Base-by-base conservation (phyloP, 345 rosid genomes). In the Combretum micranthum region DNA sequence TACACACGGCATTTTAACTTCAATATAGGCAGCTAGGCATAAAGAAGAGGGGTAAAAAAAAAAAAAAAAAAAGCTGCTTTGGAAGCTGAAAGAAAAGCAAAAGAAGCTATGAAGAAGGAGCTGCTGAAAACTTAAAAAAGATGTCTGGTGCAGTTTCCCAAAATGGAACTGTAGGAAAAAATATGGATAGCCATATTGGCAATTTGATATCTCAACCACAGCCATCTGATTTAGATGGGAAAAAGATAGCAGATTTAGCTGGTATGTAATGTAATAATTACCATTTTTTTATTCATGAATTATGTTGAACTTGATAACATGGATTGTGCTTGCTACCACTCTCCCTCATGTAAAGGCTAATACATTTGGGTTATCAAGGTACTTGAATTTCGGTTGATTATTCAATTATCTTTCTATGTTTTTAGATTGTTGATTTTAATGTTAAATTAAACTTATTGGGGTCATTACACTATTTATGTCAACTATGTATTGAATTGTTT, bases 21-120 rank as follows among this genome's bases (percentile, higher is more conserved):
- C 14, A 18, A 51, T 53, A 11, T 48, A 57, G 59, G 64, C n/a
- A 52, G 88, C 84, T 63, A 88, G 78, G 74, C 64, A 63, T 52
- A 85, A 76, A 84, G 82, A 72, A 61, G 98, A 92, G 71, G 93
- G n/a, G n/a, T n/a, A n/a, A n/a, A n/a, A n/a, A n/a, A n/a, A n/a
- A n/a, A 88, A 77, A 87, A 80, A 59, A 86, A 76, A 72, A 71
- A 68, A 59, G 70, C 62, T 66, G 81, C 84, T 60, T 61, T 76
- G 68, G 95, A 84, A 84, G 81, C 72, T 62, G 86, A 87, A 71
- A 79, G 75, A 66, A 82, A 69, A 71, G 85, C 81, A 50, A 83
- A 82, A 60, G 81, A 84, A 69, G 78, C 70, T 50, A 87, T 79
- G 18, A 82, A 80, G 51, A 86, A 59, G 68, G 80, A 84, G 64